Conservation (phyloP, 2,329 filamentous ascomycete species). For the Diaporthe citri region DNA sequence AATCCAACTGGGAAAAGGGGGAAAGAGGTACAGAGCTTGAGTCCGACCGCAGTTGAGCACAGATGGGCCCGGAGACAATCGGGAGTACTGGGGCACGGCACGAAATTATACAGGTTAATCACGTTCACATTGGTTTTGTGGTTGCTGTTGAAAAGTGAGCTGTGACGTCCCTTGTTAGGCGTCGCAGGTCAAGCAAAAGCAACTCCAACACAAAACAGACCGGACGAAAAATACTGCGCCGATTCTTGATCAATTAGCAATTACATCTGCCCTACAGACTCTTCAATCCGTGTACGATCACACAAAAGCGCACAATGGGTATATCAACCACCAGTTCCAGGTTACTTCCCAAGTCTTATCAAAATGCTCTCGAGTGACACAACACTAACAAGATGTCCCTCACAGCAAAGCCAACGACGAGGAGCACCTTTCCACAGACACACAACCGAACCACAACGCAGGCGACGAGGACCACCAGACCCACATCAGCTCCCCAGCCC, state of each 20-base stretch:
- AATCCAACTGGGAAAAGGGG: too few species aligned
- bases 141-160: background rate
- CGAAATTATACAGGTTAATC: too few species aligned
- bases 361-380: background rate
- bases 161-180: too few species aligned
- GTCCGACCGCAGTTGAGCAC: too few species aligned
- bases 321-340: constrained; percentile 3
- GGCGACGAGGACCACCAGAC: background rate
- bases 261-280: background rate
- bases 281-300: background rate
- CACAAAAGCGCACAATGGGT: constrained; percentile 6
- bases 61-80: too few species aligned
- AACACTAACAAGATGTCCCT: background rate
- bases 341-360: background rate
- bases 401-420: background rate
- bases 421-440: background rate
- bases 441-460: background rate
- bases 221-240: background rate
- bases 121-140: too few species aligned
- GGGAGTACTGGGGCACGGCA: too few species aligned
- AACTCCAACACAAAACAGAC: too few species aligned
- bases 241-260: background rate
- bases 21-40: too few species aligned
- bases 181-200: too few species aligned
- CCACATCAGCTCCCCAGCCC: constrained; percentile 43